phyloP scores from a whole-genome alignment of 345 rosid species.

The Eucalyptus sp. region DNA sequence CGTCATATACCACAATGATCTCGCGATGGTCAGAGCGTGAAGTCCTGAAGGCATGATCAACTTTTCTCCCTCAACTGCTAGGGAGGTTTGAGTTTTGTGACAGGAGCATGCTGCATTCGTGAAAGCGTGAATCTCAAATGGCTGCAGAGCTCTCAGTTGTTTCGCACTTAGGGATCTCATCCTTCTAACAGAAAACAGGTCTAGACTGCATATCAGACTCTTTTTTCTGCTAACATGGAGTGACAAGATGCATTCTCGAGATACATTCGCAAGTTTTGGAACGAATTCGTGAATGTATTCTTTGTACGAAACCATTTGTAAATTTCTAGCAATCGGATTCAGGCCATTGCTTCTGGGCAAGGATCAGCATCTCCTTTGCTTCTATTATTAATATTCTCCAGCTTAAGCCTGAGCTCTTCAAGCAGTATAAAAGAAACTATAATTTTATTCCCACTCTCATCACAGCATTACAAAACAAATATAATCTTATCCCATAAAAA shows the following conservation, averaged over 20 bases:
- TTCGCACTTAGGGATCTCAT: neutral
- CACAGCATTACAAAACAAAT: neutral
- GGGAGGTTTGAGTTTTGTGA: neutral
- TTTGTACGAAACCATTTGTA: neutral
- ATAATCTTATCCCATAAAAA: neutral
- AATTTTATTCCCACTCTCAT: neutral
- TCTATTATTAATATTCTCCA: neutral
- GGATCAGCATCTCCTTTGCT: neutral
- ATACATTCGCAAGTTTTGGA: neutral
- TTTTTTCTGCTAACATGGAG: neutral
- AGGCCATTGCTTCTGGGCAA: neutral
- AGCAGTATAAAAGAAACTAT: neutral
- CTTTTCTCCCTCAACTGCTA: neutral
- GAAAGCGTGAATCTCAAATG: neutral
- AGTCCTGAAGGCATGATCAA: neutral
- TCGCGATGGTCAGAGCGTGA: neutral
- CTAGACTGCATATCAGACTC: neutral
- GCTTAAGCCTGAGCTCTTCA: neutral
- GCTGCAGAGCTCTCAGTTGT: neutral
- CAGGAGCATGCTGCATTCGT: neutral
- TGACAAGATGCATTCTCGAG: neutral
- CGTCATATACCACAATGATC: neutral
- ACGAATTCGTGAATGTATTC: neutral
- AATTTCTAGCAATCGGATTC: neutral
- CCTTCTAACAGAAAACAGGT: neutral